Conservation (phyloP, 2,329 filamentous ascomycete species). For the Aureobasidium lini region DNA sequence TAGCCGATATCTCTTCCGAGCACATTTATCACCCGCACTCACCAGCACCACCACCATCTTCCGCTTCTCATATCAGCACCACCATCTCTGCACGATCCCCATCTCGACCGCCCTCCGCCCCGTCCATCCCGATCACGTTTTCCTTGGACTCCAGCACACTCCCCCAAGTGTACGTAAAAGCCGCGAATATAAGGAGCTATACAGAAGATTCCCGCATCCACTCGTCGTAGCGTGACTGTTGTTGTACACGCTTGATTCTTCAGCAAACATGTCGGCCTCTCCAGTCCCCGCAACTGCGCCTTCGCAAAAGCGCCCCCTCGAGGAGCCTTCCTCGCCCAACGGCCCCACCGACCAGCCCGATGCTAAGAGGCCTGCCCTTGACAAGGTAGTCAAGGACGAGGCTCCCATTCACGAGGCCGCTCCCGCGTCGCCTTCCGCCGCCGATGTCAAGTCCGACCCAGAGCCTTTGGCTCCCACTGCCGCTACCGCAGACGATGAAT, state of each 20-base stretch:
- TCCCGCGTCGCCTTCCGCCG: slow-evolving; percentile 15
- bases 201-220: background rate
- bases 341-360: slow-evolving; percentile 89
- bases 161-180: slow-evolving; percentile 14
- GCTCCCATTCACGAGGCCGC: slow-evolving; percentile 27
- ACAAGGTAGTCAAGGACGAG: slow-evolving; percentile 69
- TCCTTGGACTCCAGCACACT: slow-evolving; percentile 12
- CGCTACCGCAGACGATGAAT: slow-evolving; percentile 29
- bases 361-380: slow-evolving; percentile 90
- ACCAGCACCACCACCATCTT: slow-evolving; percentile 11
- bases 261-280: slow-evolving; percentile 16
- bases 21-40: slow-evolving; percentile 4
- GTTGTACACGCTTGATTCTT: slow-evolving; percentile 10
- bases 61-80: slow-evolving; percentile 1
- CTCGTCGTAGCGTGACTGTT: slow-evolving; percentile 7
- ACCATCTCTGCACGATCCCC: slow-evolving; percentile 12
- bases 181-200: slow-evolving; percentile 13
- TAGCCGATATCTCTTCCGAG: slow-evolving; percentile 7
- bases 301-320: slow-evolving; percentile 79
- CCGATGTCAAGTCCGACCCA: slow-evolving; percentile 22
- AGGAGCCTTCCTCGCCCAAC: slow-evolving; percentile 93
- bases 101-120: slow-evolving; percentile 10
- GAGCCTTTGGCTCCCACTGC: slow-evolving; percentile 36
- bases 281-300: slow-evolving; percentile 15
- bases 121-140: slow-evolving; percentile 14